Conservation (phyloP, 495 filamentous ascomycete species). For the Penicillium coffeae region DNA sequence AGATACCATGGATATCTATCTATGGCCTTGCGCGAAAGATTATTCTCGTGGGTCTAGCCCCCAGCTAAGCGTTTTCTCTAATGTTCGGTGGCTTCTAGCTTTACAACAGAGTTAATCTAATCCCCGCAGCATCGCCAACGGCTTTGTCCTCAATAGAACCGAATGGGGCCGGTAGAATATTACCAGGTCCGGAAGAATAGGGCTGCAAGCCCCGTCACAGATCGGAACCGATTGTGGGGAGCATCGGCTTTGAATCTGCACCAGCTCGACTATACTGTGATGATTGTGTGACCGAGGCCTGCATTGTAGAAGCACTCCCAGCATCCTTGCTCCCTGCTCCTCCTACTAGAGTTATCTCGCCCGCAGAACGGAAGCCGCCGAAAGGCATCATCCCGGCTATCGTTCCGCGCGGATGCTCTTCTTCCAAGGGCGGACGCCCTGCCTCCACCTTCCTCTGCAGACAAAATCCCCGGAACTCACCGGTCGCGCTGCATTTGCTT, state of each 20-base stretch:
- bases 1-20: too few relatives aligned
- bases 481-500: too few relatives aligned
- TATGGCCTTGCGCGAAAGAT: neutral
- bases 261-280: too few relatives aligned
- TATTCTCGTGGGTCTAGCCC: neutral
- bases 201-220: neutral
- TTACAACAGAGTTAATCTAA: neutral
- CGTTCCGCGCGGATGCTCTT: too few relatives aligned
- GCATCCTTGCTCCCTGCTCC: too few relatives aligned
- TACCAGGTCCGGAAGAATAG: neutral
- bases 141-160: neutral
- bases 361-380: too few relatives aligned
- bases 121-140: neutral
- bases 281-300: too few relatives aligned
- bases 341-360: too few relatives aligned
- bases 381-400: too few relatives aligned
- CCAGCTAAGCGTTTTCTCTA: neutral
- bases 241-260: neutral
- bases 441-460: too few relatives aligned
- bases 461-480: constrained; percentile 8
- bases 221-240: neutral
- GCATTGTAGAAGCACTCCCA: too few relatives aligned
- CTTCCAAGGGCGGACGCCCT: too few relatives aligned
- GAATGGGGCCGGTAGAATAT: neutral
- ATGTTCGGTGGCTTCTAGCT: neutral